phyloP scores from a whole-genome alignment of 1,284 basidiomycete species.

The Phaffia rhodozyma region DNA sequence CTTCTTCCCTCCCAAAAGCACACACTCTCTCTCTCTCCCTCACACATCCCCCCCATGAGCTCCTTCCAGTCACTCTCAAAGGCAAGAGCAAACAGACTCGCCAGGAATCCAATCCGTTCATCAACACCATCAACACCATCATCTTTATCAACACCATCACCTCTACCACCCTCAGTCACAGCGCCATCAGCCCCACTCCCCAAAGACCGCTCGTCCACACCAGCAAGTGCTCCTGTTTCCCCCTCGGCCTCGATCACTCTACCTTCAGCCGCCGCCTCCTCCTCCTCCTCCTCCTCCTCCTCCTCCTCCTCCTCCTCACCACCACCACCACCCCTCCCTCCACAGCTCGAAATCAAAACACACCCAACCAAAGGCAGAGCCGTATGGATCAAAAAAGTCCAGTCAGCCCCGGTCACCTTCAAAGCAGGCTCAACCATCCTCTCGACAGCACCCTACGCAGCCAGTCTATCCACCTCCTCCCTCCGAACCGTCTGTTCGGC shows the following conservation, averaged over 20 bases:
- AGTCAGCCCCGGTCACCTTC: neutral
- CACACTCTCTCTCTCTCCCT: too few relatives aligned
- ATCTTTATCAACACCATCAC: too few relatives aligned
- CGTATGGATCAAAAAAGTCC: constrained; percentile 18
- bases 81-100: too few relatives aligned
- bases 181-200: too few relatives aligned
- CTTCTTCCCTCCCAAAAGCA: too few relatives aligned
- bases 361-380: constrained; percentile 25
- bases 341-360: constrained; percentile 21
- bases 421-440: constrained; percentile 49
- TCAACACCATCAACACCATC: too few relatives aligned
- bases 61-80: too few relatives aligned
- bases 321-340: neutral
- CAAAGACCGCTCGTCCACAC: constrained; percentile 8
- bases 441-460: constrained; percentile 47
- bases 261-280: neutral
- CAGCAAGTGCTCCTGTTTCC: neutral
- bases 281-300: constrained; percentile 26
- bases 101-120: too few relatives aligned
- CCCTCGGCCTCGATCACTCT: neutral
- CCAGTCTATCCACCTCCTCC: constrained; percentile 52
- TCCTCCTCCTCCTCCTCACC: constrained; percentile 19
- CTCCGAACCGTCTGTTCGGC: constrained; percentile 54
- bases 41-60: too few relatives aligned
- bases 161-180: too few relatives aligned